Base-by-base conservation (phyloP, 495 filamentous ascomycete genomes). In the Aspergillus diversus region DNA sequence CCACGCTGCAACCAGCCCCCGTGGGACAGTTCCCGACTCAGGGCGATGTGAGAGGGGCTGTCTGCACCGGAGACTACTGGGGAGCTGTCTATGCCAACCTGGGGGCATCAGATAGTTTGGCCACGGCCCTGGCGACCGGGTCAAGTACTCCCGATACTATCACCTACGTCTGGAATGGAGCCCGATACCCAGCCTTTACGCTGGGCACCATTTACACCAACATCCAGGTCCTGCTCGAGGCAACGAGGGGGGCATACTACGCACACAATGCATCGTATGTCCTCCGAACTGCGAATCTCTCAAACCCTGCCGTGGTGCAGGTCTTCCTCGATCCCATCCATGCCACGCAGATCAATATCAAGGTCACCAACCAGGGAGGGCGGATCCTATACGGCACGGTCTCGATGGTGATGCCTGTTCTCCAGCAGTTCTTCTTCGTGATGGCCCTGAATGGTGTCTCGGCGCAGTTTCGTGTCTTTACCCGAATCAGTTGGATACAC, bases 371-470 rank as follows among this genome's bases (percentile, higher is more conserved):
- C 0, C 81, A 83, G 59, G 80, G 80, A 33, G 66, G 71, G 0
- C 70, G 77, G 0, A 57, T 75, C 0, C 69, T 80, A 42, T 81
- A 80, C 69, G 82, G 82, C 67, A 81, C 76, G 1, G 57, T 82
- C 13, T 69, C 72, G 12, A 77, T 81, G 32, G 72, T 81, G 55
- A 66, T 79, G 49, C 53, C 66, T 9, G 57, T 84, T 4, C 73
- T 84, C 56, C 75, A 78, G 59, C 73, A 82, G 57, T 84, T 84
- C 67, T 82, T 84, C 72, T 84, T 75, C 69, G 66, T 83, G 8
- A 70, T 62, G 64, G 76, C 61, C 33, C 33, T 71, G 21, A 74
- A 73, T 33, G 75, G 72, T 5, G 67, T 84, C 5, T 77, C 73
- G 42, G 63, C 42, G 7, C 58, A 71, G 43, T 78, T 77, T 62